phyloP scores from a whole-genome alignment of 768 basidiomycete genomes.

The Termitomyces sp. region DNA sequence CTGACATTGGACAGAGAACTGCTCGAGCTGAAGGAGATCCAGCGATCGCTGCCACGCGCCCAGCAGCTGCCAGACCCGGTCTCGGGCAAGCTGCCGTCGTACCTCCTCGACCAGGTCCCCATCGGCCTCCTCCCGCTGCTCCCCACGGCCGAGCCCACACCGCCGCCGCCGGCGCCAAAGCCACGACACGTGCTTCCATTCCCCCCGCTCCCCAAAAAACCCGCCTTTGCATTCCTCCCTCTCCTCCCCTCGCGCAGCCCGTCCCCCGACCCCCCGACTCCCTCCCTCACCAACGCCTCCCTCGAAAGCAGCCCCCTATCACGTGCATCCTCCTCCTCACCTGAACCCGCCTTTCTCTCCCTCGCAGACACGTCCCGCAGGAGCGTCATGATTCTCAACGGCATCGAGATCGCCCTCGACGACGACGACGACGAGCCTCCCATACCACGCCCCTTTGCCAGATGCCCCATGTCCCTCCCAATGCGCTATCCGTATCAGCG shows the following conservation, averaged over 20 bases:
- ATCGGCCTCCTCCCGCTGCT: constrained; percentile 61
- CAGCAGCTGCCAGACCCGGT: constrained; percentile 45
- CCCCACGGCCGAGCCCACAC: constrained; percentile 18
- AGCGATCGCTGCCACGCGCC: constrained; percentile 58
- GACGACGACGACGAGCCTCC: constrained; percentile 13
- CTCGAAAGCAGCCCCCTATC: constrained; percentile 34
- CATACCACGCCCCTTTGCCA: too few relatives aligned
- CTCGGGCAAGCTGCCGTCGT: constrained; percentile 36
- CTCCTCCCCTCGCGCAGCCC: constrained; percentile 24
- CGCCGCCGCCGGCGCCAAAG: constrained; percentile 1
- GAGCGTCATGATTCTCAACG: constrained; percentile 13
- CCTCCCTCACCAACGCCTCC: constrained; percentile 34
- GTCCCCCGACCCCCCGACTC: constrained; percentile 32
- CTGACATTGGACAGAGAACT: constrained; percentile 42
- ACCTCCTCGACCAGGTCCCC: constrained; percentile 53
- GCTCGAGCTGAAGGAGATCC: constrained; percentile 68
- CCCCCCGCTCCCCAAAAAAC: constrained; percentile 23
- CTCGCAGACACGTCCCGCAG: constrained; percentile 10
- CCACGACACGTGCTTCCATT: constrained; percentile 11
- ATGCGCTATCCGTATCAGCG: too few relatives aligned
- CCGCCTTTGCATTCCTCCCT: constrained; percentile 33
- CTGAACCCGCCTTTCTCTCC: constrained; percentile 28
- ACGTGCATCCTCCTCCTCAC: constrained; percentile 31
- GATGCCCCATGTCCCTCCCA: too few relatives aligned
- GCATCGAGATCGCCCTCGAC: constrained; percentile 19